A percentile compares a stretch with the other conserved stretches of the same genome.
phyloP scores from a whole-genome alignment of 768 basidiomycete genomes.

The Lactifluus volemus region DNA sequence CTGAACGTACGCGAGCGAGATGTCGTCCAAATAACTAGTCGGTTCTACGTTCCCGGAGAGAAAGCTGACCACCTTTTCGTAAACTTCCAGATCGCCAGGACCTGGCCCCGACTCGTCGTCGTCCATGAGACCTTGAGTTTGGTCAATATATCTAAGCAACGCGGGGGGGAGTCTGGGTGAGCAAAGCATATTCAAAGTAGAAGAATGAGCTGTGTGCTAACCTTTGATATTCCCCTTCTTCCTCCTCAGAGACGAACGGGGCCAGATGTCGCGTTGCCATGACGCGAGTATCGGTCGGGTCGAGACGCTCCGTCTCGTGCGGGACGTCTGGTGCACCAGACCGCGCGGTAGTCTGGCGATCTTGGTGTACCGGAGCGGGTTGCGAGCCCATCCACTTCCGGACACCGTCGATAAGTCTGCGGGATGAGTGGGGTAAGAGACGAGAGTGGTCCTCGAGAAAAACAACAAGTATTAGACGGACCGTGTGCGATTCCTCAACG shows the following conservation, averaged over 20 bases:
- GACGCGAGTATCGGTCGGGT: constrained; percentile 11
- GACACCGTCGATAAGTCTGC: constrained; percentile 69
- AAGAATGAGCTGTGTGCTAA: not conserved
- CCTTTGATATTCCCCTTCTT: constrained; percentile 19
- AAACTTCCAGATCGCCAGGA: constrained; percentile 8
- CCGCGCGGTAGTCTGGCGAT: not conserved
- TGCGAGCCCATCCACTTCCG: constrained; percentile 67
- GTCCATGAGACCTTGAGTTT: constrained; percentile 10
- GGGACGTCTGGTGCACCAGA: constrained; percentile 1
- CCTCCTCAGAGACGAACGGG: constrained; percentile 18
- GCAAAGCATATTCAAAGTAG: not conserved
- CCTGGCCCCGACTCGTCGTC: constrained; percentile 8
- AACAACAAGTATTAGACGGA: constrained; percentile 19
- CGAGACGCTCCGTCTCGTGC: constrained; percentile 7
- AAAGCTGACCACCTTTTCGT: constrained; percentile 8
- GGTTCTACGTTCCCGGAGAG: constrained; percentile 10
- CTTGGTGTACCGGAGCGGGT: constrained; percentile 22
- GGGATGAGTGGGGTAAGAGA: not conserved
- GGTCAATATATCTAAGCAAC: constrained; percentile 7
- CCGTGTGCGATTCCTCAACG: constrained; percentile 31
- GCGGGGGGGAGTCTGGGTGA: not conserved
- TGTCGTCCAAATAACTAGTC: constrained; percentile 9
- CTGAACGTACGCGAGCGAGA: constrained; percentile 11
- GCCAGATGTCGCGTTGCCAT: constrained; percentile 10
- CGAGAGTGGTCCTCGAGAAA: not conserved